A percentile compares a stretch with the other conserved stretches of the same genome.
These are phyloP conservation scores for Clitopilus passeckerianus DNA, from an alignment of 768 basidiomycete species.

Conservation along the genomic window DNA sequence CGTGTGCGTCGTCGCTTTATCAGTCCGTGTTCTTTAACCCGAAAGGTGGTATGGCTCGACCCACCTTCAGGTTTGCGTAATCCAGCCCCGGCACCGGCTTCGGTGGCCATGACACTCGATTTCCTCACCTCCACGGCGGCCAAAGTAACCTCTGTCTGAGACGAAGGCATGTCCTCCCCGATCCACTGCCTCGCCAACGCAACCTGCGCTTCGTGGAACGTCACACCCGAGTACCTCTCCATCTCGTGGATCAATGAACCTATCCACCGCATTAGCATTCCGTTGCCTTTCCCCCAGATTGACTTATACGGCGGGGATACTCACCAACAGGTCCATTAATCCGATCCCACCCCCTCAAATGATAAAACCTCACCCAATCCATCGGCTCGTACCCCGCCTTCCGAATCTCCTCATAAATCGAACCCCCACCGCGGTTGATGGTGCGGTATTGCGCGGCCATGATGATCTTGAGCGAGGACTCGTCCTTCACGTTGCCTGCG, in stretches of 20 bases:
- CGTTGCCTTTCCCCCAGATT: too few species aligned
- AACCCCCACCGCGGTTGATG: constrained; percentile 85
- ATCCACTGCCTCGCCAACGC: constrained; percentile 79
- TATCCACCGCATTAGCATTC: background rate
- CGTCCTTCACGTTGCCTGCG: constrained; percentile 71
- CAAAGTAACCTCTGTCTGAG: constrained; percentile 53
- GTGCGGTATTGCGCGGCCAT: constrained; percentile 87
- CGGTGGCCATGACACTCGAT: background rate
- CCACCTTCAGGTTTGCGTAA: background rate
- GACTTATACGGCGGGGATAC: too few species aligned
- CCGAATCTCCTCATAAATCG: constrained; percentile 80
- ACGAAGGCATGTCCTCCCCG: constrained; percentile 36
- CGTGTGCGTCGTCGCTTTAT: too few species aligned
- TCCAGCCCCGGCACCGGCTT: constrained; percentile 56
- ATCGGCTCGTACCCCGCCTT: constrained; percentile 75
- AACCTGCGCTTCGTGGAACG: constrained; percentile 82
- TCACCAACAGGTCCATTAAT: constrained; percentile 73
- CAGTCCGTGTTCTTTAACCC: background rate
- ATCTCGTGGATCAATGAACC: constrained; percentile 55
- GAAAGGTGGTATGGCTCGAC: too few species aligned
- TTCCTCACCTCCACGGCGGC: too few species aligned
- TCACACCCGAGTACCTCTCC: constrained; percentile 71
- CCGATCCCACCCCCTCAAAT: constrained; percentile 87
- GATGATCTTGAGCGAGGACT: constrained; percentile 65
- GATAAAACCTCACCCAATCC: constrained; percentile 89